Evolutionary conservation across 257 asterid species (phyloP).

Genomic region (Mentha longifolia): DNA sequence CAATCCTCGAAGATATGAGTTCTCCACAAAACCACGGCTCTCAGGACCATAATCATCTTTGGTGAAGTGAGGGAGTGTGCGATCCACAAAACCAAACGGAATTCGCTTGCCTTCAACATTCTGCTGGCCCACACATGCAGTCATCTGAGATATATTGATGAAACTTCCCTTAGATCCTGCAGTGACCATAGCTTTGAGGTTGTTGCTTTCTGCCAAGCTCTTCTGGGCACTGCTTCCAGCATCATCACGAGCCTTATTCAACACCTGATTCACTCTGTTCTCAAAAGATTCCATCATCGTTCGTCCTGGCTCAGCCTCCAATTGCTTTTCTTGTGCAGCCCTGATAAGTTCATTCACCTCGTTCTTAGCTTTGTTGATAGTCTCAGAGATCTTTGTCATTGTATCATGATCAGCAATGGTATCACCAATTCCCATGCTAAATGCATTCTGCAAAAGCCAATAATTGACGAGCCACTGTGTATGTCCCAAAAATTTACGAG

Average conservation of each 20-base stretch:
- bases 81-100: conserved; percentile 90
- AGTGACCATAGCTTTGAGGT: conserved; percentile 99
- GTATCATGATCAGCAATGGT: conserved; percentile 96
- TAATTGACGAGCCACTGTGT: conserved; percentile 99
- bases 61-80: conserved; percentile 95
- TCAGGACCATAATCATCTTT: conserved; percentile 96
- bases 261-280: conserved; percentile 98
- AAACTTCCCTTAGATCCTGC: conserved; percentile 99
- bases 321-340: conserved; percentile 66
- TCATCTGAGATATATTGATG: conserved; percentile 98
- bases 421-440: conserved; percentile 99
- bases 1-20: conserved; percentile 93
- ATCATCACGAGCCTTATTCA: conserved; percentile 99
- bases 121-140: conserved; percentile 99
- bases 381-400: conserved; percentile 83
- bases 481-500: conserved; percentile 97
- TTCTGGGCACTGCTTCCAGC: conserved; percentile 99
- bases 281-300: conserved; percentile 97
- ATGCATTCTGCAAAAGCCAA: conserved; percentile 95
- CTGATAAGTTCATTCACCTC: conserved; percentile 89
- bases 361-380: conserved; percentile 84
- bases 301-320: conserved; percentile 99
- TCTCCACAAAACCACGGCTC: conserved; percentile 99
- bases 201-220: conserved; percentile 95
- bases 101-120: conserved; percentile 99